Base-by-base conservation (phyloP, 2,329 filamentous ascomycete species). In the Cercospora canescens region DNA sequence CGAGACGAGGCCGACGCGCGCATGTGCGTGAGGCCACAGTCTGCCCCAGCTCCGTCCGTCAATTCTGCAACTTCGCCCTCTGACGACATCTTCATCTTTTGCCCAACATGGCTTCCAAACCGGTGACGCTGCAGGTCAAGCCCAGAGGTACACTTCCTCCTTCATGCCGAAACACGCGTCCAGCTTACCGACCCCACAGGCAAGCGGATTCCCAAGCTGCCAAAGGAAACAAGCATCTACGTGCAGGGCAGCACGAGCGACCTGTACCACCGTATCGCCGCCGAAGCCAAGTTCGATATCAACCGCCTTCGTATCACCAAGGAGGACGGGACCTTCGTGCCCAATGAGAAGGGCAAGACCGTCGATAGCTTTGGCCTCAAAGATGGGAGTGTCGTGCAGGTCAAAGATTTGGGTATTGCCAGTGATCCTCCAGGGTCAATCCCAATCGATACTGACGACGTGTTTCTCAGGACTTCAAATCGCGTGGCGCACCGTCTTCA, bases 401-500 rank as follows among this genome's bases (percentile, higher is more conserved):
- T 98, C 70, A 98, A 99, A 83, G 94, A 99, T 78, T 85, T 99
- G 32, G 95, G 93, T 94, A 86, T 61, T 86, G 75, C 37, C 3
- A 12, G 30, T 56, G 28, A 18, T 45, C 57, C 57, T 30, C 12
- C 37, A 48, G 6, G 9, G 16, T 2, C 16, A 16, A 16, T 12
- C 54, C 12, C 32, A 59, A 66, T 54, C n/a, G 41, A 54, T 34
- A 39, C 34, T 26, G 8, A 11, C 18, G 21, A 35, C 60, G 14
- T 9, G 11, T 14, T 26, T 11, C 41, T 30, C 70, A 96, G 93
- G 95, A 16, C 87, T 89, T 57, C 95, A 99, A 80, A 90, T 97
- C 63, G 88, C 88, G 69, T 99, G 95, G 95, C 89, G 89, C 70
- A 95, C 92, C 67, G 94, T 98, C 79, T 99, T 94, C 84, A 82